Evolutionary conservation across 176 grass and related monocot genomes (phyloP).

Genomic region (Aegilops tauschii): DNA sequence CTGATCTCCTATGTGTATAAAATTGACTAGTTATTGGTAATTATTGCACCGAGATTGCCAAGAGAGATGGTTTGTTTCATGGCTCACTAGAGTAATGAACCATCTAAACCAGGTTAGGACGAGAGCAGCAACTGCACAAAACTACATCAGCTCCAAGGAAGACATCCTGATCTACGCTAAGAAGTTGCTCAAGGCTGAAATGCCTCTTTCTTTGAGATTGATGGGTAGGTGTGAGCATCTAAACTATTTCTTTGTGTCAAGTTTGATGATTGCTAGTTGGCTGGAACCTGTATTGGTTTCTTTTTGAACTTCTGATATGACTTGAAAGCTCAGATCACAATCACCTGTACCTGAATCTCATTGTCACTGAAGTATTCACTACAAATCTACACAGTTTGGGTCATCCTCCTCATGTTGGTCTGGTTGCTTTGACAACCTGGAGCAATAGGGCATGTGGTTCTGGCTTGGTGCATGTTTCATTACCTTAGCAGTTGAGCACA

Average conservation of each 20-base stretch:
- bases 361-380: background rate
- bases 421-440: background rate
- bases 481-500: constrained; percentile 8
- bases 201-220: constrained; percentile 91
- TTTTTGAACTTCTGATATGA: background rate
- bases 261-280: background rate
- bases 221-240: constrained; percentile 57
- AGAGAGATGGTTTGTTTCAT: constrained; percentile 2
- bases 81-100: constrained; percentile 20
- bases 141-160: constrained; percentile 78
- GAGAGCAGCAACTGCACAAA: constrained; percentile 65
- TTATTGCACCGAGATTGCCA: background rate
- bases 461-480: constrained; percentile 19
- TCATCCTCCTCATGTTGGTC: constrained; percentile 5
- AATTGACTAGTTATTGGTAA: constrained; percentile 19
- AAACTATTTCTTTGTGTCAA: background rate
- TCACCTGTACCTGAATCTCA: background rate
- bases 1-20: background rate
- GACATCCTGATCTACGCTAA: constrained; percentile 76
- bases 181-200: constrained; percentile 84
- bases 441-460: background rate
- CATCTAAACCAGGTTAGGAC: constrained; percentile 69
- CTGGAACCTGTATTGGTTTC: background rate
- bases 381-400: background rate
- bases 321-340: background rate